These are phyloP conservation scores for Zygosaccharomyces kombuchaensis DNA, from an alignment of 805 yeast species.

Conservation along the genomic window DNA sequence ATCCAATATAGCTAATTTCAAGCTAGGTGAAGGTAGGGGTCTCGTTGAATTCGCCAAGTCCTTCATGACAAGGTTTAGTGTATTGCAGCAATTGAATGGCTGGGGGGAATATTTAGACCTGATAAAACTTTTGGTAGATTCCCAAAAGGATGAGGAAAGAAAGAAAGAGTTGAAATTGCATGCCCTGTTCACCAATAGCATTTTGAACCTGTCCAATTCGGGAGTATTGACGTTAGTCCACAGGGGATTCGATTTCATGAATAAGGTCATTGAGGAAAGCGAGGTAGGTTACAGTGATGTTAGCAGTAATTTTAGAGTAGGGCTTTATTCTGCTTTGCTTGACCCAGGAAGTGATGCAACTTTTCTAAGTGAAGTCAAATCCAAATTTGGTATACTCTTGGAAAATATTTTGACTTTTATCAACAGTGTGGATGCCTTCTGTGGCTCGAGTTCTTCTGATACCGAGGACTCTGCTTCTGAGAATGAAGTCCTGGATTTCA, in stretches of 20 bases:
- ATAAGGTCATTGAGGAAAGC: conserved; percentile 44
- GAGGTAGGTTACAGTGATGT: conserved; percentile 27
- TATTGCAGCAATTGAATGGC: conserved; percentile 62
- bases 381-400: conserved; percentile 27
- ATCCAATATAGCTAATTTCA: conserved; percentile 48
- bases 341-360: conserved; percentile 33
- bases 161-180: conserved; percentile 44
- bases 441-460: conserved; percentile 1
- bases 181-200: conserved; percentile 59
- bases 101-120: conserved; percentile 46
- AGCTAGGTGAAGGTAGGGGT: conserved; percentile 60
- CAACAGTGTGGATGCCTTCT: conserved; percentile 13
- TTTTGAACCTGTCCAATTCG: conserved; percentile 45
- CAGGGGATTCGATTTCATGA: conserved; percentile 53
- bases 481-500: conserved; percentile 19
- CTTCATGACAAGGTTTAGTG: conserved; percentile 62
- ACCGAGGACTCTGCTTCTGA: conserved; percentile 20
- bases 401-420: conserved; percentile 24
- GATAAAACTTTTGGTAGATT: conserved; percentile 37
- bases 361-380: conserved; percentile 17
- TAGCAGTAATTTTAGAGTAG: conserved; percentile 44
- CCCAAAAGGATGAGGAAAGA: conserved; percentile 32
- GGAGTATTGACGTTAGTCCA: conserved; percentile 49
- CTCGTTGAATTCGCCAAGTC: conserved; percentile 68
- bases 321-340: conserved; percentile 48